These are phyloP conservation scores for Chenopodium formosanum DNA, from an alignment of 148 eudicot genomes.

Conservation along the genomic window DNA sequence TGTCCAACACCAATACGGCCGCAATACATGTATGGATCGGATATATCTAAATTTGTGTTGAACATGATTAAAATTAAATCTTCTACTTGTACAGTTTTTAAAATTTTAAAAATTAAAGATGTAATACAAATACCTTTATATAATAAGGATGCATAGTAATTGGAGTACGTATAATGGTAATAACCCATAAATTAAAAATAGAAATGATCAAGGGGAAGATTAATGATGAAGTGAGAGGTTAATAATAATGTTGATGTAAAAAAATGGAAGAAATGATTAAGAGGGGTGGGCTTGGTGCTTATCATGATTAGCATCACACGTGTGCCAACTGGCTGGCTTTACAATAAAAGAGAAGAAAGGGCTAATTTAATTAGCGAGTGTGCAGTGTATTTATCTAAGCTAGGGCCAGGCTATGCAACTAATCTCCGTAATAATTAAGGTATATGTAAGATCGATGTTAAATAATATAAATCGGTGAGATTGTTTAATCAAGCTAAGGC, in stretches of 20 bases:
- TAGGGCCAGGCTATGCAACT: background rate
- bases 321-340: conserved; percentile 58
- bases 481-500: background rate
- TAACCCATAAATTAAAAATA: too few relatives aligned
- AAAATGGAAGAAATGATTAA: conserved; percentile 46
- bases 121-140: too few relatives aligned
- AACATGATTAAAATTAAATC: too few relatives aligned
- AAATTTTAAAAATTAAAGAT: too few relatives aligned
- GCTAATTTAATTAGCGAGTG: background rate
- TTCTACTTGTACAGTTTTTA: too few relatives aligned
- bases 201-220: background rate
- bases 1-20: too few relatives aligned
- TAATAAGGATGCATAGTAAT: too few relatives aligned
- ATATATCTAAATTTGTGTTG: too few relatives aligned
- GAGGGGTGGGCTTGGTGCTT: conserved; percentile 39
- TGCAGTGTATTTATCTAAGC: background rate
- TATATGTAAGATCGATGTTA: too few relatives aligned
- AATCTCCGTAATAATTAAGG: background rate
- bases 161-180: too few relatives aligned
- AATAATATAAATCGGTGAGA: too few relatives aligned
- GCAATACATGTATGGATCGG: too few relatives aligned
- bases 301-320: conserved; percentile 57
- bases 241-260: background rate
- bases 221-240: conserved; percentile 15
- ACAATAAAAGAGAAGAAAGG: background rate